Evolutionary conservation across 805 yeast species (phyloP), one percentile per base, ranked within the genome.

Genomic region (Cephaloascus fragrans): DNA sequence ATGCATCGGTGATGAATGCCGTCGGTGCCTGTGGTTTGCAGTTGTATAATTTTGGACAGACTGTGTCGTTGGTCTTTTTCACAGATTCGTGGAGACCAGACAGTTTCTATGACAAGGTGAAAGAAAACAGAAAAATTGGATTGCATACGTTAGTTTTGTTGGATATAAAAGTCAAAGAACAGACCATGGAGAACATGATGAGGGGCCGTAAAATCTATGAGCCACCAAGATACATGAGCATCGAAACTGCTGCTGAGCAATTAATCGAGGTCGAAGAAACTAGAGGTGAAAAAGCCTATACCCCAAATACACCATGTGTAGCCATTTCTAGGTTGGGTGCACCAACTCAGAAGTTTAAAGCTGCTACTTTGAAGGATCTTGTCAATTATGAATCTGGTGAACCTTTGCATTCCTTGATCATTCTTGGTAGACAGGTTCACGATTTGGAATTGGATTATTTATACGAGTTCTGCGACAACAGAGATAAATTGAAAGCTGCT

Each of bases 21-120:
- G 95, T 90, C 19, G 98, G 98, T 16, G 95, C 97, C 1, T 88
- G 97, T 65, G 98, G 98, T 18, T 71, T 93, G 47, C 98, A 90
- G 60, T 69, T 90, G 42, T 90, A 90, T 61, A 88, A 83, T 50
- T 90, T 89, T 61, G 98, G 98, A 8, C 97, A 93, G 64, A 88
- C 97, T 9, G 90, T 90, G n/a, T 87, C 96, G 2, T 68, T 93
- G 57, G 97, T 93, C 2, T 93, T 93, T 57, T 90, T 93, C 70
- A 89, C 96, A 19, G 97, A 90, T 17, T 65, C 68, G 42, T 90
- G 98, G 97, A 83, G 86, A 59, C 98, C 98, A 1, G 97, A 90
- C 58, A 83, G 95, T 32, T 90, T 94, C 67, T 93, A 90, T 59
- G 75, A 80, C 52, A 89, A 90, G 63, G 66, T 90, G 40, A 63